Percentiles rank a stretch among this genome's conserved stretches.
These are phyloP conservation scores for Naegleria fowleri DNA, from an alignment of 208 protist species.

Conservation along the genomic window DNA sequence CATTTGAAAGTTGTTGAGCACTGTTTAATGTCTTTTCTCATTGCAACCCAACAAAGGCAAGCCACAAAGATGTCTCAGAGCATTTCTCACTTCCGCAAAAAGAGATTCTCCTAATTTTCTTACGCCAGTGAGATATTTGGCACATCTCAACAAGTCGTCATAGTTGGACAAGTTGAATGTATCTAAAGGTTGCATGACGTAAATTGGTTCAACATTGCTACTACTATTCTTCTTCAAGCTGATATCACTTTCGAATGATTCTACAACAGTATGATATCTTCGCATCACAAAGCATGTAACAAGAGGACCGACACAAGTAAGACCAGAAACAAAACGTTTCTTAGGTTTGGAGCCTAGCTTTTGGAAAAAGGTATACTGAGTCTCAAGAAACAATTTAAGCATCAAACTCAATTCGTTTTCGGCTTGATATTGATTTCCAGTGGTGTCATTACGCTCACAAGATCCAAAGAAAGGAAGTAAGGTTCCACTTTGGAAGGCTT, in stretches of 20 bases:
- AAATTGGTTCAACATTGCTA: neutral
- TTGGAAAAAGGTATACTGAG: neutral
- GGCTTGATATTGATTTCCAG: conserved; percentile 4
- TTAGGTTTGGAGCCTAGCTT: neutral
- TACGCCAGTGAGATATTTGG: neutral
- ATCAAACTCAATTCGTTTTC: neutral
- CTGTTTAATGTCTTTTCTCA: neutral
- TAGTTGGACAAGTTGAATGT: neutral
- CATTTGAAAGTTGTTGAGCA: too few relatives aligned
- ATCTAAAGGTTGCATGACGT: neutral
- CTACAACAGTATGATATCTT: neutral
- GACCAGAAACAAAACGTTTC: neutral
- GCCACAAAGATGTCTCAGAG: neutral
- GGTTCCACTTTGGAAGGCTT: neutral
- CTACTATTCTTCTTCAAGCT: neutral
- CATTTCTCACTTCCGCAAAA: neutral
- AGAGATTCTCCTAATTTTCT: neutral
- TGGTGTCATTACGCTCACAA: neutral
- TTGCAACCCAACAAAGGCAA: neutral
- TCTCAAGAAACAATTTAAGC: neutral
- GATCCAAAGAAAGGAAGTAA: conserved; percentile 11
- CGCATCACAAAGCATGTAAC: neutral
- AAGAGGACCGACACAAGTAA: neutral
- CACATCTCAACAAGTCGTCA: conserved; percentile 5
- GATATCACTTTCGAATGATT: neutral